Evolutionary conservation across 306 rosid species (phyloP).

Genomic region (Prunus kanzakura): DNA sequence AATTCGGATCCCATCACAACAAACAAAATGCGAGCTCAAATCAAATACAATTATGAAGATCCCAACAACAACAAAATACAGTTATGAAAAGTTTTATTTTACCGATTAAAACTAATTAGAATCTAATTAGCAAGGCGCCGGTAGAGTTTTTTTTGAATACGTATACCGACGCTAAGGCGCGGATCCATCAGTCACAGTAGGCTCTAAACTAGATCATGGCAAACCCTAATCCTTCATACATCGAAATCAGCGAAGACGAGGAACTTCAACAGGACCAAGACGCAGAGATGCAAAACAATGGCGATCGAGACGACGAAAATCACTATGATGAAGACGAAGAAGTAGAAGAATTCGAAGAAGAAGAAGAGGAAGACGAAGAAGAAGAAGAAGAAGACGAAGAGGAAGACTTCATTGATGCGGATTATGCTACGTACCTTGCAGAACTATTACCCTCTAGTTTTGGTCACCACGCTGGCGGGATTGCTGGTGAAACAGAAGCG

Average conservation of each 20-base stretch:
- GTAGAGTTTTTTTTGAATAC: too few species aligned
- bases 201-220: not conserved
- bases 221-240: not conserved
- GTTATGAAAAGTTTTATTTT: too few species aligned
- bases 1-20: too few species aligned
- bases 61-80: too few species aligned
- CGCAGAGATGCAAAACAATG: not conserved
- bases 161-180: too few species aligned
- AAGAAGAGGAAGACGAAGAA: not conserved
- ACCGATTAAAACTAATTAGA: too few species aligned
- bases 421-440: not conserved
- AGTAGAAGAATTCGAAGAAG: not conserved
- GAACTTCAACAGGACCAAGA: not conserved
- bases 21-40: too few species aligned
- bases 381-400: not conserved
- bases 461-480: not conserved
- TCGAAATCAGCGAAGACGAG: not conserved
- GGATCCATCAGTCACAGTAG: not conserved
- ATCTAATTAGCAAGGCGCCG: too few species aligned
- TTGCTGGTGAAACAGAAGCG: slow-evolving; percentile 13
- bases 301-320: not conserved
- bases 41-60: too few species aligned
- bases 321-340: not conserved
- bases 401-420: not conserved
- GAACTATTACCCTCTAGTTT: not conserved